Evolutionary conservation across 495 filamentous ascomycete species (phyloP).

Genomic region (Daldinia vernicosa): DNA sequence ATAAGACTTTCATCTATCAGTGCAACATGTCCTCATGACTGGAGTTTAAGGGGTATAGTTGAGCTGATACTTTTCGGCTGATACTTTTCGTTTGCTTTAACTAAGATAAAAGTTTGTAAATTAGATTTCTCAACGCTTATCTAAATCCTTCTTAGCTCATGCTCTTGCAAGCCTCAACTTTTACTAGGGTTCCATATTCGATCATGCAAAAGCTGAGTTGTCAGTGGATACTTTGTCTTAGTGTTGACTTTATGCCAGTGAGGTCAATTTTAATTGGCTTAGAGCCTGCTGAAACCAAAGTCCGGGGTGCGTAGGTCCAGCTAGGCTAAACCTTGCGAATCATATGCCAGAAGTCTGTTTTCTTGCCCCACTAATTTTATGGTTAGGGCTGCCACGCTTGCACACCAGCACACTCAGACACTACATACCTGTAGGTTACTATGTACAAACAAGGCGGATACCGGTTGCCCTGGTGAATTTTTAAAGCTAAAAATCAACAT

Average conservation of each 20-base stretch:
- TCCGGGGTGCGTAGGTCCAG: slow-evolving; percentile 22
- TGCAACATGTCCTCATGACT: background rate
- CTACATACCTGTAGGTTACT: too few relatives aligned
- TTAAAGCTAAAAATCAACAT: slow-evolving; percentile 36
- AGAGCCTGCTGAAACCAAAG: slow-evolving; percentile 14
- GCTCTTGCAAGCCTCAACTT: background rate
- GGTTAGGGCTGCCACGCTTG: slow-evolving; percentile 13
- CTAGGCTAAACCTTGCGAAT: slow-evolving; percentile 9
- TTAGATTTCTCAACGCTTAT: background rate
- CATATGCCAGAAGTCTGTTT: slow-evolving; percentile 9
- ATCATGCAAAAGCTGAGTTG: background rate
- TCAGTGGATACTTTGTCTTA: slow-evolving; percentile 4
- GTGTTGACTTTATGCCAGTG: slow-evolving; percentile 3
- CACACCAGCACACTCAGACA: background rate
- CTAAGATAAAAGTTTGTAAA: background rate
- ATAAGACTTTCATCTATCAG: background rate
- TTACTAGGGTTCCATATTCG: background rate
- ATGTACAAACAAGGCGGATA: slow-evolving; percentile 16
- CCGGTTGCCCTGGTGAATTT: slow-evolving; percentile 33
- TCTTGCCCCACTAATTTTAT: slow-evolving; percentile 13
- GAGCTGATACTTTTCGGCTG: background rate
- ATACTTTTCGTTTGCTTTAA: background rate
- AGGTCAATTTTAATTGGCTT: slow-evolving; percentile 4
- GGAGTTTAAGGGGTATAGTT: background rate
- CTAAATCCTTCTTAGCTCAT: background rate